These are phyloP conservation scores for Cajanus cajan DNA, from an alignment of 306 rosid genomes.

Conservation along the genomic window DNA sequence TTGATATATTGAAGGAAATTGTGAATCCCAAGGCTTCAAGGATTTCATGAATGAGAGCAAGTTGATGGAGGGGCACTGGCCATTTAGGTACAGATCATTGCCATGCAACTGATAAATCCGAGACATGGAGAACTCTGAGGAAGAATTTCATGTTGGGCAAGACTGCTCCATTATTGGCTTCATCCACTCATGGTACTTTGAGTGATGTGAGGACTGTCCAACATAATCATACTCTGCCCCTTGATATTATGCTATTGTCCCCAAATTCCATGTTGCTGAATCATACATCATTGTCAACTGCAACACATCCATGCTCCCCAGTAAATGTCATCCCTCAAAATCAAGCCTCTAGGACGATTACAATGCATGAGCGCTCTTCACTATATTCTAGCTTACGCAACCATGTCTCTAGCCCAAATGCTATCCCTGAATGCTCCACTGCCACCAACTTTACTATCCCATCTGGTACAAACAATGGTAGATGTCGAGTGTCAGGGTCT, in stretches of 20 bases:
- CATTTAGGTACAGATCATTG: constrained; percentile 53
- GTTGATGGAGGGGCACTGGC: constrained; percentile 65
- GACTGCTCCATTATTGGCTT: constrained; percentile 34
- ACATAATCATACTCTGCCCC: constrained; percentile 22
- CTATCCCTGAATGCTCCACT: constrained; percentile 15
- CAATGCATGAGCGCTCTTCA: background rate
- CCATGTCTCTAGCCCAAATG: constrained; percentile 32
- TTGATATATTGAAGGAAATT: too few relatives aligned
- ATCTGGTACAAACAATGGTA: constrained; percentile 27
- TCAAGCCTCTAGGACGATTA: constrained; percentile 23
- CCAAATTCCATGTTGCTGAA: constrained; percentile 28
- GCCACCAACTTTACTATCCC: constrained; percentile 11
- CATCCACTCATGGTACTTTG: constrained; percentile 30
- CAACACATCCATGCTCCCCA: constrained; percentile 18
- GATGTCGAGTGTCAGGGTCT: constrained; percentile 33
- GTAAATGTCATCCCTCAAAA: constrained; percentile 21
- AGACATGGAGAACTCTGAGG: constrained; percentile 56
- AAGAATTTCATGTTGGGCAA: constrained; percentile 32
- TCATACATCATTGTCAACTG: constrained; percentile 27
- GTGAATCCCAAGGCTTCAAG: too few relatives aligned
- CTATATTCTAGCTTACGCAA: constrained; percentile 16
- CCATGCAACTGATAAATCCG: constrained; percentile 69
- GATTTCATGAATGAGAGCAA: too few relatives aligned
- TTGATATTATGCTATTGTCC: constrained; percentile 13
- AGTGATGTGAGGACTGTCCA: constrained; percentile 19